phyloP scores from a whole-genome alignment of 306 rosid genomes.

The Senna siamea region DNA sequence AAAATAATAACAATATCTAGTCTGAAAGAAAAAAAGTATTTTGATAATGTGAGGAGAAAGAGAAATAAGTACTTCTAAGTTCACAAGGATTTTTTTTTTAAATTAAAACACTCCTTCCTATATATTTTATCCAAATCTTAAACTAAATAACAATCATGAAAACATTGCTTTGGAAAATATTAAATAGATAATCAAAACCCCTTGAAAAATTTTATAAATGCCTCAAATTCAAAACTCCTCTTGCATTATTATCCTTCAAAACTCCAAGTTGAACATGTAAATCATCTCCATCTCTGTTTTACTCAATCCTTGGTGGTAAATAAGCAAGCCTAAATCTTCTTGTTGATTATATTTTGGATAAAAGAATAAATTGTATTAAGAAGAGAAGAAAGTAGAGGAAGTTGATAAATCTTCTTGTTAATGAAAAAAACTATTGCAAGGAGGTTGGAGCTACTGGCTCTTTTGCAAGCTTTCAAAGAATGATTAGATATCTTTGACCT shows the following conservation, averaged over 20 bases:
- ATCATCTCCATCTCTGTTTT: too few species aligned
- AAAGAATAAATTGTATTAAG: neutral
- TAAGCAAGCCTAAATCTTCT: neutral
- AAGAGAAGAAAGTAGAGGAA: neutral
- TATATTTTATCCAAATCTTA: too few species aligned
- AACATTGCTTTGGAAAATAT: too few species aligned
- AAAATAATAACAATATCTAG: too few species aligned
- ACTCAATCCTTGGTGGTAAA: too few species aligned
- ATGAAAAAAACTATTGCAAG: neutral
- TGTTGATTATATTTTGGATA: too few species aligned
- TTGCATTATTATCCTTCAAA: neutral
- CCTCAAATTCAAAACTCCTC: neutral
- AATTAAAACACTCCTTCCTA: too few species aligned
- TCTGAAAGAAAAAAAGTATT: too few species aligned
- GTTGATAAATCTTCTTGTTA: neutral
- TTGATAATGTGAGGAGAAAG: too few species aligned
- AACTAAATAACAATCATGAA: too few species aligned
- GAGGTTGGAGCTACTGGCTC: neutral
- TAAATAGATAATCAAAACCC: neutral
- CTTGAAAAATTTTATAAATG: neutral
- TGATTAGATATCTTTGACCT: neutral
- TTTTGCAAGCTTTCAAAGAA: constrained; percentile 14
- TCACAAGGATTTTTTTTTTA: too few species aligned
- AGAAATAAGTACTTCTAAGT: too few species aligned
- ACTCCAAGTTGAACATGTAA: neutral